Evolutionary conservation across 2,329 filamentous ascomycete genomes (phyloP).

Genomic region (Endoconidiophora laricicola): DNA sequence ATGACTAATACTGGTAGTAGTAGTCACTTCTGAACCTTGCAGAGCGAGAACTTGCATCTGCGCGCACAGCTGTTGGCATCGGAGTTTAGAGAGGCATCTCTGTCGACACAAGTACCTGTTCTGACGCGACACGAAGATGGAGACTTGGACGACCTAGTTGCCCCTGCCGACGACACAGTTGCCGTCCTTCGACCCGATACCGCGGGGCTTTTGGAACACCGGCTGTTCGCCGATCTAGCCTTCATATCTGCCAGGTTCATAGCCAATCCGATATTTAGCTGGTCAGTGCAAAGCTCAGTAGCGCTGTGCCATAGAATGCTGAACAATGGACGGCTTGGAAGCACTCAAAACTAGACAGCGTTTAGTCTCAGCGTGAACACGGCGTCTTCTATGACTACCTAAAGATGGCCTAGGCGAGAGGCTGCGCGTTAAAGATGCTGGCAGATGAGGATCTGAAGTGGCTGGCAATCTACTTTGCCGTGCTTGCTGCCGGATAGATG

Average conservation of each 20-base stretch:
- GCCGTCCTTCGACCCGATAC: too few relatives aligned
- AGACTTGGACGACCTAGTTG: too few relatives aligned
- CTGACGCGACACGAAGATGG: too few relatives aligned
- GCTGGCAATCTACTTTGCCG: neutral
- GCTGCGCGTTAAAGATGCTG: neutral
- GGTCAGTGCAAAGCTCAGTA: neutral
- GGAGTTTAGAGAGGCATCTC: too few relatives aligned
- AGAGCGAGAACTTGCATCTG: neutral
- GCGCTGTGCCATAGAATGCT: neutral
- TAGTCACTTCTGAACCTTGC: neutral
- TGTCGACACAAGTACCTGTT: neutral
- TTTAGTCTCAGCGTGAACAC: neutral
- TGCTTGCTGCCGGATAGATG: neutral
- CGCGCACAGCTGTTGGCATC: neutral
- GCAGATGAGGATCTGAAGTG: neutral
- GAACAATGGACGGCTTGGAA: neutral
- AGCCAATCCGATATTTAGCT: neutral
- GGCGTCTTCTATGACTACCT: neutral
- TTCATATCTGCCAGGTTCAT: neutral
- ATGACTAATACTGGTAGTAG: too few relatives aligned
- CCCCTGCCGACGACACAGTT: too few relatives aligned
- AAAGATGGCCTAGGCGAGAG: too few relatives aligned
- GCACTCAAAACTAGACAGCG: neutral
- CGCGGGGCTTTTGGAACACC: too few relatives aligned
- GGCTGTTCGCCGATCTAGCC: too few relatives aligned